Conservation (phyloP, 306 rosid species). For the Mucuna pruriens region DNA sequence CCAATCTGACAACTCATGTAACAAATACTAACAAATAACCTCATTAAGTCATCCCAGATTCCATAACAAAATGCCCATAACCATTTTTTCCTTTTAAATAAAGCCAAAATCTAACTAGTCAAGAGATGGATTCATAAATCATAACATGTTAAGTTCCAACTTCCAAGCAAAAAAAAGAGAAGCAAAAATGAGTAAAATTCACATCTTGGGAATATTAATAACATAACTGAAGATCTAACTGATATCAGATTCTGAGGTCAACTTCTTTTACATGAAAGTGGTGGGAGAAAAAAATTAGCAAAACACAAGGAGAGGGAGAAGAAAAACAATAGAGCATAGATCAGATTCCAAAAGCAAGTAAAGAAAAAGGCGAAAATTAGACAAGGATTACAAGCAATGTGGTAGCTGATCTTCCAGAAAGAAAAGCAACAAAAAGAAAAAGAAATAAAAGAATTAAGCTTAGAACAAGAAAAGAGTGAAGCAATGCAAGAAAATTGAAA, state of each 20-base stretch:
- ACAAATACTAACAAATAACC: background rate
- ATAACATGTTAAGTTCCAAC: conserved; percentile 1
- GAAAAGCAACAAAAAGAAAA: conserved; percentile 17
- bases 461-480: background rate
- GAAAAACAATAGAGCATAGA: conserved; percentile 26
- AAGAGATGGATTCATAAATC: background rate
- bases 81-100: background rate
- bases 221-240: conserved; percentile 44
- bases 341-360: conserved; percentile 37
- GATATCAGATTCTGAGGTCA: conserved; percentile 1
- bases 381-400: background rate
- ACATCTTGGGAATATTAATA: background rate
- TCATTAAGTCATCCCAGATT: conserved; percentile 25
- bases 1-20: conserved; percentile 15
- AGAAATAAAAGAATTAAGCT: conserved; percentile 3
- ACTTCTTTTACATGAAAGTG: background rate
- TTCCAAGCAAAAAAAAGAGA: background rate
- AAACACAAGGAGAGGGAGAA: background rate
- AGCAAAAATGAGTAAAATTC: conserved; percentile 17
- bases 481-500: conserved; percentile 24
- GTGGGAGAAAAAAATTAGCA: conserved; percentile 5
- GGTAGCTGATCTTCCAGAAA: conserved; percentile 29
- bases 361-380: background rate
- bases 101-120: conserved; percentile 20
- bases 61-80: conserved; percentile 12